Conservation (phyloP, 2,329 filamentous ascomycete species). For the Colletotrichum sp. region DNA sequence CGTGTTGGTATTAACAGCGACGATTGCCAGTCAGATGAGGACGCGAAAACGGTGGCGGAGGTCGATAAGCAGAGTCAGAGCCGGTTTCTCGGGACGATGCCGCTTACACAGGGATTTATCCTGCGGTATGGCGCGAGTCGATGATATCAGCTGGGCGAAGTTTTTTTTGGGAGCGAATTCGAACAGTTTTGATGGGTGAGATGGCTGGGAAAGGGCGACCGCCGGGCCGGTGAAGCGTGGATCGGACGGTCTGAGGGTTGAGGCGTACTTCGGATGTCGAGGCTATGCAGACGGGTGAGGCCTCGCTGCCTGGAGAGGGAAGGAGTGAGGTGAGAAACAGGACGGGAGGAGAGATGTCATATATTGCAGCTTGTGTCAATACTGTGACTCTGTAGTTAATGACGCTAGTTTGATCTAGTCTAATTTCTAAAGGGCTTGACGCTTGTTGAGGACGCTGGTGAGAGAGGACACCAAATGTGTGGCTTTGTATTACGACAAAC, state of each 20-base stretch:
- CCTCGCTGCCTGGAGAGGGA: neutral
- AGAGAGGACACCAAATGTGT: neutral
- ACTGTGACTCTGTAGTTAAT: neutral
- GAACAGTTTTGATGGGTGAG: neutral
- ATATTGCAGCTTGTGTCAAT: neutral
- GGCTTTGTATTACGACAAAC: neutral
- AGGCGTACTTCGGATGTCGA: neutral
- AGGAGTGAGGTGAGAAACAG: neutral
- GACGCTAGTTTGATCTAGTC: neutral
- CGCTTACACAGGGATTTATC: neutral
- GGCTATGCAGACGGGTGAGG: neutral
- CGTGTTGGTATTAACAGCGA: neutral
- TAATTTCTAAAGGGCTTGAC: neutral
- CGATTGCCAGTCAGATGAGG: neutral
- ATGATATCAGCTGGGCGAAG: neutral
- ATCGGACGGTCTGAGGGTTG: slow-evolving; percentile 11
- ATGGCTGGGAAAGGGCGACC: neutral
- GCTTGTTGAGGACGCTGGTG: neutral
- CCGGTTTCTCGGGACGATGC: neutral
- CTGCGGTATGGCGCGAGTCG: neutral
- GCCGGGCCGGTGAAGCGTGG: neutral
- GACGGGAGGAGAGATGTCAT: neutral
- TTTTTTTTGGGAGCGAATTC: neutral
- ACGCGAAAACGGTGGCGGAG: neutral
- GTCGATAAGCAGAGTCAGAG: neutral